Percentiles rank a stretch among this genome's conserved stretches.
Evolutionary conservation across 495 filamentous ascomycete genomes (phyloP).

Genomic region (Tuber umbilicatum): DNA sequence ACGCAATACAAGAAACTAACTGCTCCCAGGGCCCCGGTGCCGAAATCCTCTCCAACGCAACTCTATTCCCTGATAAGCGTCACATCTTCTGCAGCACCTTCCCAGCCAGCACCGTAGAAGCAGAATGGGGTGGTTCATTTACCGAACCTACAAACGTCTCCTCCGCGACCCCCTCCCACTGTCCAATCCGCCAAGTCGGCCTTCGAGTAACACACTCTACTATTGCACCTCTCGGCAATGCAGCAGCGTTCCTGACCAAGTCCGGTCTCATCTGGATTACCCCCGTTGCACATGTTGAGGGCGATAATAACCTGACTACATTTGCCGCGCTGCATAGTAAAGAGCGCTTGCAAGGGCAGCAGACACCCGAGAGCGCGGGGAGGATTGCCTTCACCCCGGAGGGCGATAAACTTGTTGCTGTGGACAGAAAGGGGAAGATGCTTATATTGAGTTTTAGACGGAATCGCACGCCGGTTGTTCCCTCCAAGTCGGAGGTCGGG

Average conservation of each 20-base stretch:
- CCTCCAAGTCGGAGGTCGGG: slow-evolving; percentile 29
- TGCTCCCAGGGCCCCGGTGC: slow-evolving; percentile 31
- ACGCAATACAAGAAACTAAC: slow-evolving; percentile 8
- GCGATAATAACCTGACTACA: slow-evolving; percentile 38
- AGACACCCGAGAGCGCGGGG: slow-evolving; percentile 24
- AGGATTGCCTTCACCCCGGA: slow-evolving; percentile 34
- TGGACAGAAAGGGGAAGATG: slow-evolving; percentile 41
- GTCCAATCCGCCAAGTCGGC: slow-evolving; percentile 33
- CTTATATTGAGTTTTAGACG: slow-evolving; percentile 31
- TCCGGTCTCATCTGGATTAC: slow-evolving; percentile 38
- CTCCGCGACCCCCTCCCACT: slow-evolving; percentile 20
- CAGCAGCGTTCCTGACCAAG: slow-evolving; percentile 36
- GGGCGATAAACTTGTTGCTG: slow-evolving; percentile 34
- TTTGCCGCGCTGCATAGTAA: slow-evolving; percentile 19
- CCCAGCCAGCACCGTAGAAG: slow-evolving; percentile 31
- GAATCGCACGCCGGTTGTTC: slow-evolving; percentile 9
- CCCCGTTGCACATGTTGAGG: slow-evolving; percentile 31
- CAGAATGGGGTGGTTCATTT: slow-evolving; percentile 37
- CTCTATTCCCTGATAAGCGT: slow-evolving; percentile 37
- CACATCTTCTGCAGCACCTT: slow-evolving; percentile 39
- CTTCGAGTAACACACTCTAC: slow-evolving; percentile 29
- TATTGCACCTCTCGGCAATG: slow-evolving; percentile 35
- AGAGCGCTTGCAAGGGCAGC: slow-evolving; percentile 28
- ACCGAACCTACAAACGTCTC: slow-evolving; percentile 30
- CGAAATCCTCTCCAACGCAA: slow-evolving; percentile 29